Evolutionary conservation across 495 filamentous ascomycete genomes (phyloP).

Genomic region (Pyrenula massariospora): DNA sequence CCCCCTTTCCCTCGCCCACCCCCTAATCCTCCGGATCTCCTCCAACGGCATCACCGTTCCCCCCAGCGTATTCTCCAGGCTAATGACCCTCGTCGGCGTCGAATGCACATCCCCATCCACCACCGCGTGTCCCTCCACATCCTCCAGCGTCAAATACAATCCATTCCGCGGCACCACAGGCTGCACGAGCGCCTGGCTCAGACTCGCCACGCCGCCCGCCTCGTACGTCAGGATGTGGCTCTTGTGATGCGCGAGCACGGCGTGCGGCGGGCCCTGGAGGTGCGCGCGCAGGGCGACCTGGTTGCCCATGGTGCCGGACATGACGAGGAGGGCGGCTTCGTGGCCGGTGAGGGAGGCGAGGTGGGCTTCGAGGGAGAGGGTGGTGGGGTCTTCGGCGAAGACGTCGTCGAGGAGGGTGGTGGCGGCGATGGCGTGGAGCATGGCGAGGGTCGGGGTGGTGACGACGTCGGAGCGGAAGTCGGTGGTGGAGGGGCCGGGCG

Average conservation of each 20-base stretch:
- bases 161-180: conserved; percentile 44
- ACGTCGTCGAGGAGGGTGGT: conserved; percentile 70
- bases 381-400: conserved; percentile 71
- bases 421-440: conserved; percentile 55
- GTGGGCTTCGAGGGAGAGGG: conserved; percentile 56
- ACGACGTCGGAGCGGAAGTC: conserved; percentile 51
- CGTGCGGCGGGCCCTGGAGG: conserved; percentile 36
- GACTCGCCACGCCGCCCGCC: conserved; percentile 35
- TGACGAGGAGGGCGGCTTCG: conserved; percentile 61
- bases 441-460: conserved; percentile 73
- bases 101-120: conserved; percentile 29
- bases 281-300: conserved; percentile 37
- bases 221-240: conserved; percentile 37
- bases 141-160: conserved; percentile 62
- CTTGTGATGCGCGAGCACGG: conserved; percentile 33
- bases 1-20: conserved; percentile 53
- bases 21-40: conserved; percentile 53
- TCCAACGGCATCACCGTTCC: conserved; percentile 66
- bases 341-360: conserved; percentile 61
- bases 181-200: conserved; percentile 31
- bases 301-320: conserved; percentile 81
- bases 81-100: conserved; percentile 68
- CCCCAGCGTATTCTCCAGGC: conserved; percentile 73
- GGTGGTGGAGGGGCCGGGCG: conserved; percentile 3
- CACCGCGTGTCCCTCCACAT: conserved; percentile 44